phyloP scores from a whole-genome alignment of 169 alveolate species.

The Plasmodium inui region DNA sequence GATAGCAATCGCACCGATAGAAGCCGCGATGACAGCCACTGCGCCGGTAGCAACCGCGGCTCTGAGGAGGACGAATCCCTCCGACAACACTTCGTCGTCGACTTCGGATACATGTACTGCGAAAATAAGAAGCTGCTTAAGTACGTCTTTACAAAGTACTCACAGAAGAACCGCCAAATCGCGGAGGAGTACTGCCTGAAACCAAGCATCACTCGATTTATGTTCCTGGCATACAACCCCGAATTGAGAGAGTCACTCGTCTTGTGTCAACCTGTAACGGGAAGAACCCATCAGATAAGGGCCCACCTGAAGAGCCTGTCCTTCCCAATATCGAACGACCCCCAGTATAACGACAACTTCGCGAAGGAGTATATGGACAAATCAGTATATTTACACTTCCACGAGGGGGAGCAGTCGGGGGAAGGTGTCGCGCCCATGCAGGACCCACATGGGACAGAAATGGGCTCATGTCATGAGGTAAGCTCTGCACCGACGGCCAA shows the following conservation, averaged over 20 bases:
- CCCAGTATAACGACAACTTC: constrained; percentile 76
- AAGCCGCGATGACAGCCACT: too few relatives aligned
- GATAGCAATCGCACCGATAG: neutral
- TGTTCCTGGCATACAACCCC: constrained; percentile 88
- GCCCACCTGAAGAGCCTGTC: constrained; percentile 95
- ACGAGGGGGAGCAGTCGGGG: constrained; percentile 43
- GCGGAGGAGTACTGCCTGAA: constrained; percentile 47
- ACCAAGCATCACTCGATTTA: constrained; percentile 82
- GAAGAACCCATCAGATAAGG: constrained; percentile 98
- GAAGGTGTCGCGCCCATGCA: constrained; percentile 13
- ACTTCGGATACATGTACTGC: constrained; percentile 75
- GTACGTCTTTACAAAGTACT: constrained; percentile 66
- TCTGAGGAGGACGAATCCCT: neutral
- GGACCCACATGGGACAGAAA: neutral
- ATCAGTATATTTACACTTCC: constrained; percentile 71
- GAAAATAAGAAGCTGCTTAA: constrained; percentile 59
- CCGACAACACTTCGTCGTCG: constrained; percentile 53
- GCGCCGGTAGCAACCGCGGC: neutral
- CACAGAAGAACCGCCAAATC: neutral
- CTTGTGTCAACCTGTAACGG: constrained; percentile 95
- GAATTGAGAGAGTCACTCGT: constrained; percentile 89
- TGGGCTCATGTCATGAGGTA: neutral
- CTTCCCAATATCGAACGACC: constrained; percentile 91
- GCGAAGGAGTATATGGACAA: constrained; percentile 74
- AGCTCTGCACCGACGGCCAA: neutral